phyloP scores from a whole-genome alignment of 2,329 filamentous ascomycete genomes.

The Hymenoscyphus occultus region DNA sequence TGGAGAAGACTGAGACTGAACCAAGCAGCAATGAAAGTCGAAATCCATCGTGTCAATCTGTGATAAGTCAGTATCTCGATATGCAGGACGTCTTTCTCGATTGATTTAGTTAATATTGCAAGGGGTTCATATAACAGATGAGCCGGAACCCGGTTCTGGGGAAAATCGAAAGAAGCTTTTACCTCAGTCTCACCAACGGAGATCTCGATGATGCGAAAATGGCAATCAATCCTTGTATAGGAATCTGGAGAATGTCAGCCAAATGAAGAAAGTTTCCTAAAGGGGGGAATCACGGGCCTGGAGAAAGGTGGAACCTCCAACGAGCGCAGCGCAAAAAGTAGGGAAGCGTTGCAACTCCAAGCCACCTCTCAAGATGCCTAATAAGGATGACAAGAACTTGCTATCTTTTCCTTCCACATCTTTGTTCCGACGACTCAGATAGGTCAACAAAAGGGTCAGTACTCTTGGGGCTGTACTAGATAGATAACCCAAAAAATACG shows the following conservation, averaged over 20 bases:
- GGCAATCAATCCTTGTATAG: slow-evolving; percentile 34
- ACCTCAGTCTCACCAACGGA: slow-evolving; percentile 29
- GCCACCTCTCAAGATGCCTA: slow-evolving; percentile 48
- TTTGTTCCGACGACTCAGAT: slow-evolving; percentile 37
- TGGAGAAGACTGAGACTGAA: slow-evolving; percentile 56
- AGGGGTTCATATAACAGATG: neutral
- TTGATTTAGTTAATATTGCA: neutral
- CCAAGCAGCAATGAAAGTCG: slow-evolving; percentile 58
- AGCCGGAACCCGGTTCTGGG: no score
- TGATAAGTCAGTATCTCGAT: slow-evolving; percentile 9
- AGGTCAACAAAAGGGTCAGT: slow-evolving; percentile 49
- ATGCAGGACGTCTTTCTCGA: neutral
- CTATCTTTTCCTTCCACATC: slow-evolving; percentile 29
- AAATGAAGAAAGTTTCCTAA: neutral
- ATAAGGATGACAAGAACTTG: slow-evolving; percentile 34
- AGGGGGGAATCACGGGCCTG: slow-evolving; percentile 45
- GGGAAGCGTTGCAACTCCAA: slow-evolving; percentile 57
- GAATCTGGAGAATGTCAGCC: slow-evolving; percentile 31
- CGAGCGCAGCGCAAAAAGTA: slow-evolving; percentile 58
- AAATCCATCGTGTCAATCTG: slow-evolving; percentile 55
- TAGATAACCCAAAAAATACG: slow-evolving; percentile 59
- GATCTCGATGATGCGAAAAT: slow-evolving; percentile 31
- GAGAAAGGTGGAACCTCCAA: slow-evolving; percentile 60
- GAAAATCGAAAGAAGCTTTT: slow-evolving; percentile 9
- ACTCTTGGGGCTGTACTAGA: slow-evolving; percentile 57